These are phyloP conservation scores for Blastobotrys buckinghamii DNA, from an alignment of 1,139 yeast species.

Conservation along the genomic window DNA sequence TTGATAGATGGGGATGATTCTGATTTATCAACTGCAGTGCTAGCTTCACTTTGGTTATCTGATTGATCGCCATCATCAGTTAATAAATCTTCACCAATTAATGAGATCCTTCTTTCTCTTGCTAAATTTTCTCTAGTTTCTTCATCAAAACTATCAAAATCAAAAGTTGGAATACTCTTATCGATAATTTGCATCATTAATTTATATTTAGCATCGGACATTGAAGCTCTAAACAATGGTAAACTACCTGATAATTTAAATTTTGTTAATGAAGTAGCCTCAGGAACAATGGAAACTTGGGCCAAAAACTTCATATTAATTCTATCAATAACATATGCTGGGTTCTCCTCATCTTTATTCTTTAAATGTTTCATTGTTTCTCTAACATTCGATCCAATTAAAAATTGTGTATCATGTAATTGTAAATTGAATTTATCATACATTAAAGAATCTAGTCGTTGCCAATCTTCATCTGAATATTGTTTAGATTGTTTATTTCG, in stretches of 20 bases:
- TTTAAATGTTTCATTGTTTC: slow-evolving; percentile 54
- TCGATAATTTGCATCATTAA: slow-evolving; percentile 74
- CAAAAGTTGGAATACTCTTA: slow-evolving; percentile 60
- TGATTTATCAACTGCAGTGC: neutral
- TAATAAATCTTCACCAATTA: slow-evolving; percentile 6
- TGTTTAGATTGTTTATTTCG: slow-evolving; percentile 57
- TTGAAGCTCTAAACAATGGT: slow-evolving; percentile 63
- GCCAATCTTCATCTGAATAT: slow-evolving; percentile 71
- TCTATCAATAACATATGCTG: slow-evolving; percentile 65
- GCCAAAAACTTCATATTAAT: slow-evolving; percentile 66
- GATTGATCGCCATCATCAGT: neutral
- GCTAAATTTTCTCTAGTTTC: slow-evolving; percentile 11
- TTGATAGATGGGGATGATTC: neutral
- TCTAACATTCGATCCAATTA: slow-evolving; percentile 78
- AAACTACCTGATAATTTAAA: slow-evolving; percentile 72
- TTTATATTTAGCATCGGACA: slow-evolving; percentile 88
- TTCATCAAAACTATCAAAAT: slow-evolving; percentile 28
- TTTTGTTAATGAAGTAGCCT: slow-evolving; percentile 66
- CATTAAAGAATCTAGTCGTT: slow-evolving; percentile 67
- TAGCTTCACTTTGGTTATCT: slow-evolving; percentile 1
- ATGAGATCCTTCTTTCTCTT: slow-evolving; percentile 9
- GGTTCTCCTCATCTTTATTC: slow-evolving; percentile 27
- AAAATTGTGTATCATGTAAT: slow-evolving; percentile 79
- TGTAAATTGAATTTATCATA: slow-evolving; percentile 79
- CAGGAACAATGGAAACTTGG: slow-evolving; percentile 81